Percentiles rank a stretch among this genome's conserved stretches.
These are phyloP conservation scores for Mycena albidolilacea DNA, from an alignment of 768 basidiomycete species.

Conservation along the genomic window DNA sequence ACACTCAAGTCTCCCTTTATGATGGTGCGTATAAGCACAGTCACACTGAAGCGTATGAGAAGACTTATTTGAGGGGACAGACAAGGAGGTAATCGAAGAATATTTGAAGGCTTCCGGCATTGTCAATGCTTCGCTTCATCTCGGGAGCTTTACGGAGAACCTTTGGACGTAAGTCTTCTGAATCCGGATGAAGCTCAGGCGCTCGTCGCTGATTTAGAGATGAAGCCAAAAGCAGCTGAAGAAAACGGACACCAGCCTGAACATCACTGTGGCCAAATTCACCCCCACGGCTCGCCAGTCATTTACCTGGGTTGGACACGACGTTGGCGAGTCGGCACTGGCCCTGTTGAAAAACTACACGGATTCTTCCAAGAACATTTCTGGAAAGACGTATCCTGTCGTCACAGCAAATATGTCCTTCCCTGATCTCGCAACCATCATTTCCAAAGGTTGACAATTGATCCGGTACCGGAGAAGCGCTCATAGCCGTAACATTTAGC, in stretches of 20 bases:
- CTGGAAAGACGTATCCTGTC: conserved; percentile 13
- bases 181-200: not conserved
- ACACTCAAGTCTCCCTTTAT: not conserved
- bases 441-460: not conserved
- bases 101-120: conserved; percentile 18
- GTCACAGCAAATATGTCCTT: conserved; percentile 15
- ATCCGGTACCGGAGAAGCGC: not conserved
- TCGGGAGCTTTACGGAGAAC: conserved; percentile 16
- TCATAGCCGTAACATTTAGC: not conserved
- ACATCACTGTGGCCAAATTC: not conserved
- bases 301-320: not conserved
- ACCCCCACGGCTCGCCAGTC: not conserved
- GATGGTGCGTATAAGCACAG: not conserved
- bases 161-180: conserved; percentile 8
- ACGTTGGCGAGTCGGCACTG: not conserved
- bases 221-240: not conserved
- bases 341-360: not conserved
- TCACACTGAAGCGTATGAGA: not conserved
- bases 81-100: conserved; percentile 4
- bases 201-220: not conserved
- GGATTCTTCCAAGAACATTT: not conserved
- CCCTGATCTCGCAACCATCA: not conserved
- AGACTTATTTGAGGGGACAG: not conserved
- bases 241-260: not conserved
- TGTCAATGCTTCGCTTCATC: conserved; percentile 11